Conservation (phyloP, 495 filamentous ascomycete species). For the Pyrenula aspistea region DNA sequence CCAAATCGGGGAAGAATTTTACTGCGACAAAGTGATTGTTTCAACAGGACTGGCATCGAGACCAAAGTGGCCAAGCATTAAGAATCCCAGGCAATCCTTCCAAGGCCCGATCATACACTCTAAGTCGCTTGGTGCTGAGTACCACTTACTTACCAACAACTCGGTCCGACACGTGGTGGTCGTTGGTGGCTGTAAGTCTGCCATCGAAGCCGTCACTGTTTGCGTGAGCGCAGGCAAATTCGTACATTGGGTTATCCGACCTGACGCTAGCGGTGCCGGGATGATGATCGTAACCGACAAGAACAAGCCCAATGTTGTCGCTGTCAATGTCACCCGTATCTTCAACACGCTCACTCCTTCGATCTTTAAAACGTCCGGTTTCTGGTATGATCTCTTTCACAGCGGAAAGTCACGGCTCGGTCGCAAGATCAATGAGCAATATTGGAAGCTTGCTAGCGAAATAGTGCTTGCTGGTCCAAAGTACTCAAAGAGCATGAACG, state of each 20-base stretch:
- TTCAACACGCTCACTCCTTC: neutral
- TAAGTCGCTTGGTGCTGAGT: neutral
- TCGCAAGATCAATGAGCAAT: neutral
- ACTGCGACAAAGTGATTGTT: neutral
- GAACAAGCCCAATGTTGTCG: neutral
- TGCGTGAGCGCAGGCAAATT: neutral
- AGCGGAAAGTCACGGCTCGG: neutral
- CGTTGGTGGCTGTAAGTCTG: neutral
- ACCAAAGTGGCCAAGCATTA: neutral
- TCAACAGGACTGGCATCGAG: neutral
- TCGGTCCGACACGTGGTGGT: neutral
- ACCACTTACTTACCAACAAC: neutral
- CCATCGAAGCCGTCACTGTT: neutral
- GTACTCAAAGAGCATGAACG: neutral
- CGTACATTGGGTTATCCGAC: neutral
- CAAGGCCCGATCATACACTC: neutral
- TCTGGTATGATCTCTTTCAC: neutral
- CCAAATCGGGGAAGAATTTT: neutral
- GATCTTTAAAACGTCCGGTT: neutral
- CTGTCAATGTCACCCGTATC: neutral
- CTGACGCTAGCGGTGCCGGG: neutral
- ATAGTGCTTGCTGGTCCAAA: neutral
- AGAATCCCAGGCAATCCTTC: neutral
- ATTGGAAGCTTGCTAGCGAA: neutral
- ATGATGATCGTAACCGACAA: neutral